Percentiles rank a stretch among this genome's conserved stretches.
Conservation (phyloP, 805 yeast genomes). For the Metschnikowia anglica region DNA sequence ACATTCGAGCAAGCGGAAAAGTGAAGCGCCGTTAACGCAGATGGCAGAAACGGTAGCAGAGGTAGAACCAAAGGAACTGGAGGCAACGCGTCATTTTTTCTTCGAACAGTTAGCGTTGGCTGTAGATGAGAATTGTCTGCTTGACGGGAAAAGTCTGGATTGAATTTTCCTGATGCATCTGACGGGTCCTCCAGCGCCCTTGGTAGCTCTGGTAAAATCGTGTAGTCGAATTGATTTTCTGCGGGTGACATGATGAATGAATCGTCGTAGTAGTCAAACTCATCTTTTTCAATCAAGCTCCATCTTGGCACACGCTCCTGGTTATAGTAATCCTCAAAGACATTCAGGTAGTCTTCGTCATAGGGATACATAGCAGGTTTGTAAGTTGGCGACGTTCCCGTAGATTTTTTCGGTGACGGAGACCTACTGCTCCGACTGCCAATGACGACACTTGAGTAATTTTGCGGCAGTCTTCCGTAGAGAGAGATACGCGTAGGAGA, state of each 20-base stretch:
- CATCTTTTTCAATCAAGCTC: constrained; percentile 21
- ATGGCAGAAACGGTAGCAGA: constrained; percentile 55
- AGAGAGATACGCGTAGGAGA: constrained; percentile 20
- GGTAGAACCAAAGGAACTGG: constrained; percentile 51
- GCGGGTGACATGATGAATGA: constrained; percentile 24
- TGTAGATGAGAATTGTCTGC: constrained; percentile 5
- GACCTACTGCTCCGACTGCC: constrained; percentile 25
- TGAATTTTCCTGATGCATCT: neutral
- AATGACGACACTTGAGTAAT: constrained; percentile 16
- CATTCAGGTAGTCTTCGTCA: constrained; percentile 12
- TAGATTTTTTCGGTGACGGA: constrained; percentile 32
- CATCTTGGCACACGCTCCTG: constrained; percentile 20
- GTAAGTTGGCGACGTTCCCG: constrained; percentile 24
- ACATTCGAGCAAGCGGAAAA: constrained; percentile 47
- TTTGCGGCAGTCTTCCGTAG: constrained; percentile 8
- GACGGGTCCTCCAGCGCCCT: constrained; percentile 3
- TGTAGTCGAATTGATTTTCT: constrained; percentile 31
- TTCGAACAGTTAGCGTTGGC: constrained; percentile 8
- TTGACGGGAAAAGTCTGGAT: neutral
- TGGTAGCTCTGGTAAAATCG: constrained; percentile 37
- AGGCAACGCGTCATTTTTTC: constrained; percentile 33
- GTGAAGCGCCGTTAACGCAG: constrained; percentile 48
- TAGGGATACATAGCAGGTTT: constrained; percentile 5
- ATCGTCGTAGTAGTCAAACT: constrained; percentile 16
- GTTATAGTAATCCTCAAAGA: constrained; percentile 11